Conservation (phyloP, 495 filamentous ascomycete species). For the Penicillium chermesinum region DNA sequence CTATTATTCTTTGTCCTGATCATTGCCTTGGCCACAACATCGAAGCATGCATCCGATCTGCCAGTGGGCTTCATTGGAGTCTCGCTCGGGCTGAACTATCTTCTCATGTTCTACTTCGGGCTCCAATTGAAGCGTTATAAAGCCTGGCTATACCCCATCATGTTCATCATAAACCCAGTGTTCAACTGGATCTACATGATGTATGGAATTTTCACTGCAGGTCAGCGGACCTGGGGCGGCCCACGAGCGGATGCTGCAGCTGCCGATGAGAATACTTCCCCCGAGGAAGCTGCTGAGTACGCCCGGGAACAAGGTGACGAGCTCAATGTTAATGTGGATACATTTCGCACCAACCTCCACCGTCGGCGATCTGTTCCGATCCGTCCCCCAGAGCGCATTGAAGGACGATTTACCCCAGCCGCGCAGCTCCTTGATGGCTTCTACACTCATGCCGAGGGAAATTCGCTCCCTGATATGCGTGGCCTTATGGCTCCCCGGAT, state of each 20-base stretch:
- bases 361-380: constrained; percentile 56
- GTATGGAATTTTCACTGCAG: constrained; percentile 81
- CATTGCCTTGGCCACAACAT: constrained; percentile 80
- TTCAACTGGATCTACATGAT: constrained; percentile 99
- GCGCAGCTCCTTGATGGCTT: constrained; percentile 52
- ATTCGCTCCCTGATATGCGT: constrained; percentile 33
- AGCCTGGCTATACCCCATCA: constrained; percentile 88
- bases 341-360: constrained; percentile 64
- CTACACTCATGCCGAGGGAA: constrained; percentile 29
- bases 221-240: constrained; percentile 94
- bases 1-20: constrained; percentile 95
- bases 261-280: constrained; percentile 73
- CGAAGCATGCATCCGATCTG: constrained; percentile 67
- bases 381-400: constrained; percentile 65
- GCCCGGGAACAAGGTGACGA: constrained; percentile 80
- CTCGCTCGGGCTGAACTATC: constrained; percentile 91
- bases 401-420: constrained; percentile 51
- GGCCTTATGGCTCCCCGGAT: constrained; percentile 33
- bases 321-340: constrained; percentile 85
- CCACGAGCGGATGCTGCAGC: constrained; percentile 87
- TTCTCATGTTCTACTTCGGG: constrained; percentile 96
- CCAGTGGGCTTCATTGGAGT: constrained; percentile 93
- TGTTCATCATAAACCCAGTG: constrained; percentile 94
- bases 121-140: constrained; percentile 82
- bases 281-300: constrained; percentile 76